Conservation (phyloP, 1,284 basidiomycete genomes). For the Kwoniella shivajii region DNA sequence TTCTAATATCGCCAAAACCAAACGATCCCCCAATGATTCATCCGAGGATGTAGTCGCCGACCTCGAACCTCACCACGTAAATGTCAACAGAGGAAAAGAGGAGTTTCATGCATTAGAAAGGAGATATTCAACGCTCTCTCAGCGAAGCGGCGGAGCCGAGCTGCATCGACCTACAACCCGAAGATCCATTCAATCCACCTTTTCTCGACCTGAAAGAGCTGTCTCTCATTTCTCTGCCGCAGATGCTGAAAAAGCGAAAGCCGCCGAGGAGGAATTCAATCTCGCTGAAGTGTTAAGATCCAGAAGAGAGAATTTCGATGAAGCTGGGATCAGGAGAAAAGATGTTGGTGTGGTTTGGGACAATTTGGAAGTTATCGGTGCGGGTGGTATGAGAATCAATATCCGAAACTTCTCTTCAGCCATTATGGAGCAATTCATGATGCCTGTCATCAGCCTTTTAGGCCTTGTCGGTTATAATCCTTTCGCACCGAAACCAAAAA, state of each 20-base stretch:
- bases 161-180: slow-evolving; percentile 38
- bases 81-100: slow-evolving; percentile 41
- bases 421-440: slow-evolving; percentile 55
- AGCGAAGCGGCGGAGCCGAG: slow-evolving; percentile 32
- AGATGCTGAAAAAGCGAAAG: slow-evolving; percentile 43
- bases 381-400: slow-evolving; percentile 69
- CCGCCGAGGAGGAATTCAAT: slow-evolving; percentile 43
- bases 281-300: slow-evolving; percentile 73
- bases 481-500: slow-evolving; percentile 58
- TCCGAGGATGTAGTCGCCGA: slow-evolving; percentile 43
- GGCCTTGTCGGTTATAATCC: slow-evolving; percentile 45
- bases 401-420: slow-evolving; percentile 59
- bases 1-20: slow-evolving; percentile 6
- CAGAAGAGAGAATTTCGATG: slow-evolving; percentile 66
- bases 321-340: slow-evolving; percentile 77
- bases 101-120: slow-evolving; percentile 50
- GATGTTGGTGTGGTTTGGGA: slow-evolving; percentile 66
- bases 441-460: slow-evolving; percentile 47
- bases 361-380: slow-evolving; percentile 64
- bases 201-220: slow-evolving; percentile 25
- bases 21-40: slow-evolving; percentile 29
- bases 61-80: slow-evolving; percentile 39
- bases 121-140: slow-evolving; percentile 45
- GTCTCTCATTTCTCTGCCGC: slow-evolving; percentile 21
- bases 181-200: slow-evolving; percentile 24